A percentile compares a stretch with the other conserved stretches of the same genome.
These are phyloP conservation scores for Monilinia aucupariae DNA, from an alignment of 2,329 filamentous ascomycete species.

Conservation along the genomic window DNA sequence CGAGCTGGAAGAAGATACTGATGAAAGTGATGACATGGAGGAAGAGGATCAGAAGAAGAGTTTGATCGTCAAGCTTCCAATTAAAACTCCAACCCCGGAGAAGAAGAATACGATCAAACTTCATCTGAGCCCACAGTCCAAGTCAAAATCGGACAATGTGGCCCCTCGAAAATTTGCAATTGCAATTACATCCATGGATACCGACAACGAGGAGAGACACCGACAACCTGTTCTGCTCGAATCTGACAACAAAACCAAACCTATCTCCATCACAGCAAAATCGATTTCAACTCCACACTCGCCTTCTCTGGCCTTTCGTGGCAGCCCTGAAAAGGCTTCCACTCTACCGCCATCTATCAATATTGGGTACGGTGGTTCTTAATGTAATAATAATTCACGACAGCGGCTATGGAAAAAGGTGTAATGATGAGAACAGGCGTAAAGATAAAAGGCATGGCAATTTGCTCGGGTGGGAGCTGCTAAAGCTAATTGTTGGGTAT, in stretches of 20 bases:
- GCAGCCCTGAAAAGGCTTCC: slow-evolving; percentile 54
- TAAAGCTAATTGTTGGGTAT: slow-evolving; percentile 6
- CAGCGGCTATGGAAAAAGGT: slow-evolving; percentile 6
- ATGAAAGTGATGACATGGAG: slow-evolving; percentile 40
- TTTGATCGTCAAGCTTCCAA: slow-evolving; percentile 68
- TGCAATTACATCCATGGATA: slow-evolving; percentile 9
- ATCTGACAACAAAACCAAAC: slow-evolving; percentile 16
- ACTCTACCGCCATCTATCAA: slow-evolving; percentile 27
- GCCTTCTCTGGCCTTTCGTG: slow-evolving; percentile 49
- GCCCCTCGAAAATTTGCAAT: slow-evolving; percentile 12
- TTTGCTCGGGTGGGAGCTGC: slow-evolving; percentile 1
- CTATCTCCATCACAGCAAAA: slow-evolving; percentile 18
- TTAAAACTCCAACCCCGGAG: slow-evolving; percentile 38
- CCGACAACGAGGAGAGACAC: background rate
- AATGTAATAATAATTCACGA: slow-evolving; percentile 13
- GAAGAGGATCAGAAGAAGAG: slow-evolving; percentile 53
- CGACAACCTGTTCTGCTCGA: slow-evolving; percentile 7
- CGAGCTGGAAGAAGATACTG: slow-evolving; percentile 49
- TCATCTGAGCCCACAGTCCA: slow-evolving; percentile 19
- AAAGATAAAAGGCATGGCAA: background rate
- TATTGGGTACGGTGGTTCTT: slow-evolving; percentile 23
- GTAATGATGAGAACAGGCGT: slow-evolving; percentile 6
- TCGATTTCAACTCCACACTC: slow-evolving; percentile 16
- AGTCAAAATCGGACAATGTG: slow-evolving; percentile 5
- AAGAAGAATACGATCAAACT: slow-evolving; percentile 30